Conservation (phyloP, 306 rosid genomes). For the Aeschynomene evenia region DNA sequence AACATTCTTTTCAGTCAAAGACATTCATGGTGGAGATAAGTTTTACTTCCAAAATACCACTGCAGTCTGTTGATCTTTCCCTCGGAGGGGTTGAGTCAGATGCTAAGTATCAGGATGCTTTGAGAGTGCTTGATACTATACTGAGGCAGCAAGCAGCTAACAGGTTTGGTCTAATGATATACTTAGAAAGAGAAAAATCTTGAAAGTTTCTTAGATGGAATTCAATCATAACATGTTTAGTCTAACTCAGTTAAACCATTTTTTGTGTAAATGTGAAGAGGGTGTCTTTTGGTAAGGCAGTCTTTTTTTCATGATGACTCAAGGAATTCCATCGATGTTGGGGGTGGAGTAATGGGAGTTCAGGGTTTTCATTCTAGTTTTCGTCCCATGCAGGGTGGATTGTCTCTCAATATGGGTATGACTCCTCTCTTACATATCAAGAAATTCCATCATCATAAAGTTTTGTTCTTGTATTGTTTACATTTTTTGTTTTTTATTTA, state of each 20-base stretch:
- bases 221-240: conserved; percentile 4
- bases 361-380: conserved; percentile 89
- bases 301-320: conserved; percentile 80
- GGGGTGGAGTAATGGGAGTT: conserved; percentile 74
- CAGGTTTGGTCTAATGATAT: conserved; percentile 45
- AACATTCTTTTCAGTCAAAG: conserved; percentile 52
- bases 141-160: conserved; percentile 86
- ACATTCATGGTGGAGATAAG: conserved; percentile 57
- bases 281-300: conserved; percentile 84
- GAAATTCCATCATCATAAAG: conserved; percentile 13
- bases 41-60: conserved; percentile 66
- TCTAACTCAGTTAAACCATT: conserved; percentile 30
- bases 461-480: background rate
- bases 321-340: conserved; percentile 65
- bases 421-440: conserved; percentile 1
- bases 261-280: conserved; percentile 55
- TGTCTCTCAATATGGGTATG: conserved; percentile 87
- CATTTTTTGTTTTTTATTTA: conserved; percentile 19
- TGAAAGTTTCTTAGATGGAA: conserved; percentile 20
- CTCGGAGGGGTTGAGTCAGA: conserved; percentile 53
- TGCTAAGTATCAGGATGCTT: conserved; percentile 55
- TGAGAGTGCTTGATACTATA: conserved; percentile 73
- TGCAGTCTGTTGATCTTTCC: conserved; percentile 51
- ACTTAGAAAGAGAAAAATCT: conserved; percentile 11
- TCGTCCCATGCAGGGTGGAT: conserved; percentile 58